Conservation (phyloP, 306 rosid species). For the Betula pendula region DNA sequence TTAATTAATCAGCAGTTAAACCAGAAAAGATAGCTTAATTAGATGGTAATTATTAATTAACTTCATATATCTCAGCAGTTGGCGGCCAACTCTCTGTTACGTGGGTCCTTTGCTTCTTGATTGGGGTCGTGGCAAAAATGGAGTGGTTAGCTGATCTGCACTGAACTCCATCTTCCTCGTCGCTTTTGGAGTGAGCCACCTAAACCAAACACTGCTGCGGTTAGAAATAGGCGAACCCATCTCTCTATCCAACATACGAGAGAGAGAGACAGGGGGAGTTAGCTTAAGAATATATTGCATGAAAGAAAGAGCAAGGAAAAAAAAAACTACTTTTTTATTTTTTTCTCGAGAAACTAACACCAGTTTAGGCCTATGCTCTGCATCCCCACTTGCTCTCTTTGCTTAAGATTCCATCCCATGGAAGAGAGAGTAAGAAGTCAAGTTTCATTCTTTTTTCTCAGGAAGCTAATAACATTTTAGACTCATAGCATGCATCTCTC, state of each 20-base stretch:
- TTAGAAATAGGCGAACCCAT: conserved; percentile 25
- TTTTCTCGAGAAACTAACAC: conserved; percentile 21
- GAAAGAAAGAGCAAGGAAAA: conserved; percentile 21
- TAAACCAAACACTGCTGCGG: conserved; percentile 15
- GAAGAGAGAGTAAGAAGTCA: background rate
- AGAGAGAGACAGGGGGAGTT: background rate
- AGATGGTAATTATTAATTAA: conserved; percentile 17
- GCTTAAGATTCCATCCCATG: background rate
- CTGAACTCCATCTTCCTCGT: conserved; percentile 26
- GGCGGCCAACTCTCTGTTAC: conserved; percentile 53
- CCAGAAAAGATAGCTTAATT: conserved; percentile 12
- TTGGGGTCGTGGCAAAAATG: conserved; percentile 27
- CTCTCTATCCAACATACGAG: conserved; percentile 1
- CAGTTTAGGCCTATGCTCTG: background rate
- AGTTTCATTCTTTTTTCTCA: background rate
- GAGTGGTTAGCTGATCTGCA: conserved; percentile 44
- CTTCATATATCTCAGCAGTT: conserved; percentile 31
- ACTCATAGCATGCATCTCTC: background rate
- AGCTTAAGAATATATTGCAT: conserved; percentile 29
- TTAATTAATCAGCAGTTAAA: conserved; percentile 26
- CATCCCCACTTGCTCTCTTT: background rate
- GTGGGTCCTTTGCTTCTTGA: conserved; percentile 32
- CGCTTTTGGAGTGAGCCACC: conserved; percentile 36
- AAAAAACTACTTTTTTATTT: background rate
- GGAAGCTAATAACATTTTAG: background rate